Base-by-base conservation (phyloP, 2,329 filamentous ascomycete genomes). In the Verticillium klebahnii region DNA sequence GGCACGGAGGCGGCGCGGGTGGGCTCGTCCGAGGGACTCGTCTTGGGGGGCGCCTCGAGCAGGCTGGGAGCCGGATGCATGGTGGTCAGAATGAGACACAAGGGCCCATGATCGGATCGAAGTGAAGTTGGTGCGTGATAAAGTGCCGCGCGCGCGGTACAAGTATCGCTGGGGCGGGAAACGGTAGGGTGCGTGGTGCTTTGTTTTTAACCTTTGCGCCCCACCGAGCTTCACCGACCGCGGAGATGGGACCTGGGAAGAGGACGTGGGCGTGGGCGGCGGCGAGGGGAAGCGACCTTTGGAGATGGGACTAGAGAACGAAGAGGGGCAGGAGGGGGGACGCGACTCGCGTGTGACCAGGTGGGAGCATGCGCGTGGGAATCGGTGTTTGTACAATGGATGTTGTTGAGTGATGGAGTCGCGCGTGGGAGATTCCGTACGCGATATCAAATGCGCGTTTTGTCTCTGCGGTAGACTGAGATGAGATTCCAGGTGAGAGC, bases 51-150 rank as follows among this genome's bases (percentile, higher is more conserved):
- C 59, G 70, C 69, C 62, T 76, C 74, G 61, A 70, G 68, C 65
- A 78, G 69, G 67, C 70, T 76, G 55, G 75, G 75, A 60, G 73
- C 70, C 67, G 75, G 72, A 69, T 77, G 76, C 76, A 78, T 78
- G 65, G 64, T 69, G 69, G 62, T 54, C 58, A 59, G 31, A 54
- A 25, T 19, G 31, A 36, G 17, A 59, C 40, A 23, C 58, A 45
- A 54, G 8, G 29, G 45, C 58, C 58, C 58, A 59, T 59, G 23
- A 59, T 59, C 40, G 45, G 12, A 37, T 45, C n/a, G n/a, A 59
- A 31, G 45, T 14, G 14, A 40, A 37, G 45, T n/a, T 14, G 14
- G 14, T 39, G 29, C 29, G 37, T 58, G 39, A 52, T 23, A 52
- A 52, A 52, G 45, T 52, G 45, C 45, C 45, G 45, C 45, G 45